Conservation (phyloP, 225 moss, liverwort and hornwort species). For the Physcomitrellopsis africana region DNA sequence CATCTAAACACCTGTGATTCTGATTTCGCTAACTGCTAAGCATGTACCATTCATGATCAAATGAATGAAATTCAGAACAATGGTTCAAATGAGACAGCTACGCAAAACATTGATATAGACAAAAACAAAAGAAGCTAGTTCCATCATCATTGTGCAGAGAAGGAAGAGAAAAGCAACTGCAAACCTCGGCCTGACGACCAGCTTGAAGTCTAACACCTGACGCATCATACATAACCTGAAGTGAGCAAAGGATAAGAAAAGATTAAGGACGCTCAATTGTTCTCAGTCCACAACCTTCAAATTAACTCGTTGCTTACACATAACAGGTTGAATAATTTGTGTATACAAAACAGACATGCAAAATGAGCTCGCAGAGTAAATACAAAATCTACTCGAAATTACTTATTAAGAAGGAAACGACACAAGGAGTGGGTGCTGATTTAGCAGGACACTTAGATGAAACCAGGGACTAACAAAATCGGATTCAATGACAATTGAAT, state of each 20-base stretch:
- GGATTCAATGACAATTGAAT: neutral
- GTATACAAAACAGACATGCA: neutral
- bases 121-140: neutral
- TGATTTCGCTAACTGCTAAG: neutral
- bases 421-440: neutral
- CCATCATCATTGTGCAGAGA: neutral
- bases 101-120: neutral
- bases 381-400: conserved; percentile 7
- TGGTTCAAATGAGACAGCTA: conserved; percentile 5
- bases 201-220: conserved; percentile 97
- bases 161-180: neutral
- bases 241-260: neutral
- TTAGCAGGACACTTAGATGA: neutral
- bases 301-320: conserved; percentile 1
- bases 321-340: neutral
- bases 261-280: neutral
- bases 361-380: neutral
- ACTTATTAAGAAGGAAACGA: neutral
- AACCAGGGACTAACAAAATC: neutral
- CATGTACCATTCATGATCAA: neutral
- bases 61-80: neutral
- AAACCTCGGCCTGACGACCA: conserved; percentile 97
- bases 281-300: conserved; percentile 9
- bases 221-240: conserved; percentile 99
- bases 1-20: neutral